Conservation (phyloP, 352 stramenopile genomes). For the Aphanomyces stellatus region DNA sequence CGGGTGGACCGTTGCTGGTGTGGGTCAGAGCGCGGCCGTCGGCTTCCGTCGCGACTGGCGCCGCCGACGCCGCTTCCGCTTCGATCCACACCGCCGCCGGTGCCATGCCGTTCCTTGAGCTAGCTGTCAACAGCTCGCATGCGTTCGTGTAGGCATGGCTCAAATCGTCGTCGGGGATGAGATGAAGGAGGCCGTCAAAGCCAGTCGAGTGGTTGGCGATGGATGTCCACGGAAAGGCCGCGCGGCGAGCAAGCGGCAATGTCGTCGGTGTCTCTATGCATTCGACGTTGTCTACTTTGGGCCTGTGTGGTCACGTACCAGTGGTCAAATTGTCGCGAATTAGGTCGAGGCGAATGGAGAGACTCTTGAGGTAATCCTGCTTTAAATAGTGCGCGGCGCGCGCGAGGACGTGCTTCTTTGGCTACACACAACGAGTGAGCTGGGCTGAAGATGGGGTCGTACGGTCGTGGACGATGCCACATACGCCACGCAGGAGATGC, state of each 20-base stretch:
- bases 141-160: not conserved
- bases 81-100: conserved; percentile 4
- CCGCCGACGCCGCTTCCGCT: not conserved
- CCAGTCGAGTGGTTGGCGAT: too few relatives aligned
- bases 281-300: not conserved
- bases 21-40: too few relatives aligned
- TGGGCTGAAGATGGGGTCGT: too few relatives aligned
- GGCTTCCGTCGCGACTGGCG: not conserved
- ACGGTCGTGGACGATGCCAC: too few relatives aligned
- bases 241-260: conserved; percentile 1
- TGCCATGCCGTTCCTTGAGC: too few relatives aligned
- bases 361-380: not conserved
- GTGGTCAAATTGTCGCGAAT: too few relatives aligned
- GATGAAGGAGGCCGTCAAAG: conserved; percentile 8
- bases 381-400: not conserved
- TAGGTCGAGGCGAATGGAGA: not conserved
- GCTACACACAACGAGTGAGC: not conserved
- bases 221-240: conserved; percentile 8
- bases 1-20: not conserved
- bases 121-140: not conserved
- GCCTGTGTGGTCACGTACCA: too few relatives aligned
- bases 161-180: too few relatives aligned
- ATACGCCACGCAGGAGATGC: conserved; percentile 2
- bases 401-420: not conserved
- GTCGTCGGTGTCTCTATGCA: too few relatives aligned